Percentiles rank a stretch among this genome's conserved stretches.
These are phyloP conservation scores for Cardamine resedifolia DNA, from an alignment of 345 rosid species.

Conservation along the genomic window DNA sequence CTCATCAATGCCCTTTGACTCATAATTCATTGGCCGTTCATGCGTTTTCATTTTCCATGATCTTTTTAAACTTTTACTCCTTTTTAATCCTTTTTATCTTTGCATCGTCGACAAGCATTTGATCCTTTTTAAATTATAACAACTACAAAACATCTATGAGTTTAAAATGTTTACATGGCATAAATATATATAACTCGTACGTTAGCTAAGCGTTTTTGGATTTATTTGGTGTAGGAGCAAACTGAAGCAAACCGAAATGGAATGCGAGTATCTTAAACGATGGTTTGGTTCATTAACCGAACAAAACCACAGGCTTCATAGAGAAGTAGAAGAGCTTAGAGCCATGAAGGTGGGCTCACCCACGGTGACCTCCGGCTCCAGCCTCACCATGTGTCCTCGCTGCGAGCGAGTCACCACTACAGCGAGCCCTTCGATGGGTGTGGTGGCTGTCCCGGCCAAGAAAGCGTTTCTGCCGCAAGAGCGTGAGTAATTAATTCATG, in stretches of 20 bases:
- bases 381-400: slow-evolving; percentile 89
- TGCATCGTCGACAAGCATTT: slow-evolving; percentile 24
- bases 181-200: slow-evolving; percentile 3
- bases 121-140: background rate
- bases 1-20: slow-evolving; percentile 40
- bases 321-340: slow-evolving; percentile 91
- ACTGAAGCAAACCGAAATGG: slow-evolving; percentile 94
- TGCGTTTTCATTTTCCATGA: slow-evolving; percentile 22
- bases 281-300: slow-evolving; percentile 93
- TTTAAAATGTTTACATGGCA: background rate
- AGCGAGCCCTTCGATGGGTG: slow-evolving; percentile 25
- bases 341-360: slow-evolving; percentile 76
- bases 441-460: slow-evolving; percentile 8
- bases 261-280: slow-evolving; percentile 88
- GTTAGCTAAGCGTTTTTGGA: background rate
- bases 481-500: slow-evolving; percentile 21
- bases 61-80: too few species aligned
- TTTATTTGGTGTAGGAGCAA: slow-evolving; percentile 67
- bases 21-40: slow-evolving; percentile 34
- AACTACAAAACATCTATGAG: slow-evolving; percentile 1
- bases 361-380: slow-evolving; percentile 59
- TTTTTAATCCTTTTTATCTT: background rate
- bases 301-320: slow-evolving; percentile 82
- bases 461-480: slow-evolving; percentile 23
- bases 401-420: slow-evolving; percentile 82